phyloP scores from a whole-genome alignment of 257 asterid genomes.

The Primulina huaijiensis region DNA sequence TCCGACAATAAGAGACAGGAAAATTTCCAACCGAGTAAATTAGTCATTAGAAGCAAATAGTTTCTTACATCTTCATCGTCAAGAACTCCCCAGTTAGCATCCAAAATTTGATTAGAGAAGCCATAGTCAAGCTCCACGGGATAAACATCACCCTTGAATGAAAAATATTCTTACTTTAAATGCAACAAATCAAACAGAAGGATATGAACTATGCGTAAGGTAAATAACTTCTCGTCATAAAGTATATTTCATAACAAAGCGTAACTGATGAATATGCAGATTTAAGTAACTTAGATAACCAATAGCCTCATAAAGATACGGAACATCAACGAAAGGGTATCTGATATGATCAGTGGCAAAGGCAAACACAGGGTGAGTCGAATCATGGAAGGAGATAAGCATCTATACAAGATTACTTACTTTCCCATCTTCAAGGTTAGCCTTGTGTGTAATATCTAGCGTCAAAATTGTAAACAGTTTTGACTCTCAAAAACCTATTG shows the following conservation, averaged over 20 bases:
- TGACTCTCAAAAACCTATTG: background rate
- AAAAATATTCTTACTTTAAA: conserved; percentile 21
- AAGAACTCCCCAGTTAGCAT: conserved; percentile 89
- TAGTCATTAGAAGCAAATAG: conserved; percentile 8
- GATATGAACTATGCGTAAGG: conserved; percentile 1
- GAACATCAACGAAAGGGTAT: background rate
- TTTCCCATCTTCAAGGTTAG: background rate
- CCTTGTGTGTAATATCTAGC: background rate
- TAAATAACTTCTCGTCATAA: background rate
- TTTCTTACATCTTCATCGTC: conserved; percentile 70
- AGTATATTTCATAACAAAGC: background rate
- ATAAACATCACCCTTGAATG: conserved; percentile 82
- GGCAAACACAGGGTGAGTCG: background rate
- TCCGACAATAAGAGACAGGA: conserved; percentile 6
- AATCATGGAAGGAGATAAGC: background rate
- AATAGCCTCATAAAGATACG: background rate
- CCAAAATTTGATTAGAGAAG: conserved; percentile 61
- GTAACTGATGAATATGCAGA: background rate
- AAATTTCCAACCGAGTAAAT: conserved; percentile 19
- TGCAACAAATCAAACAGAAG: conserved; percentile 9
- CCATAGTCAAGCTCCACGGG: conserved; percentile 71
- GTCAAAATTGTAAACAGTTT: background rate
- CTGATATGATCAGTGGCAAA: background rate
- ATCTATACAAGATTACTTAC: background rate
- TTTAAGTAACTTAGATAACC: conserved; percentile 13